Evolutionary conservation across 306 rosid species (phyloP), one percentile per base, ranked within the genome.

Genomic region (Calophaca sinica): DNA sequence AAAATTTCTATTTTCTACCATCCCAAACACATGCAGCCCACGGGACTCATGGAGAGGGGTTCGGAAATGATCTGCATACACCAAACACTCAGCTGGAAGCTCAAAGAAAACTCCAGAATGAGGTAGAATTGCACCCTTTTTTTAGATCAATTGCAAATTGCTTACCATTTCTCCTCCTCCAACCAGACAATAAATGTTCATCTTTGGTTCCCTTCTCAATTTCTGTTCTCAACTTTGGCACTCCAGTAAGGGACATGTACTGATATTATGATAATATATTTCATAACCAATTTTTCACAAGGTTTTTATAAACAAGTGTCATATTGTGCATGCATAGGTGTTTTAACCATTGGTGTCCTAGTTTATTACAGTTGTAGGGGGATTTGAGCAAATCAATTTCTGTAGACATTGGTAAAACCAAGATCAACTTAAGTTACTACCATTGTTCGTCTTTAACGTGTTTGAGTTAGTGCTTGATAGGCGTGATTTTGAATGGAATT

Each of bases 31-130:
- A 70, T 20, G 86, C 81, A 46, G 51, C 80, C 46, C 45, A 72
- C 39, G 36, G 44, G 77, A 81, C 70, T 60, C n/a, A 73, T 53
- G 79, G 78, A 45, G 87, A 81, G 70, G 84, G 80, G 72, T 70
- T 77, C 76, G 85, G 71, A 44, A 65, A 77, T 28, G 75, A 83
- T 82, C 76, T 73, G 6, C 82, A 75, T 41, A 28, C 71, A 52
- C 72, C 84, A 58, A 85, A 77, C 54, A 71, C 82, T 63, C 89
- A 63, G 65, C 74, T 86, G 70, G 93, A 84, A 80, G 88, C 86
- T 62, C 93, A 89, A 57, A 82, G 32, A 79, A 85, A 73, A 75
- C 76, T 89, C 73, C 97, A 86, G 79, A 88, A 87, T 46, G 87
- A 89, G 98, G 98, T 93, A 85, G 33, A 14, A 3, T 52, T 74